These are phyloP conservation scores for Colletotrichum lupini DNA, from an alignment of 2,329 filamentous ascomycete genomes.

Conservation along the genomic window DNA sequence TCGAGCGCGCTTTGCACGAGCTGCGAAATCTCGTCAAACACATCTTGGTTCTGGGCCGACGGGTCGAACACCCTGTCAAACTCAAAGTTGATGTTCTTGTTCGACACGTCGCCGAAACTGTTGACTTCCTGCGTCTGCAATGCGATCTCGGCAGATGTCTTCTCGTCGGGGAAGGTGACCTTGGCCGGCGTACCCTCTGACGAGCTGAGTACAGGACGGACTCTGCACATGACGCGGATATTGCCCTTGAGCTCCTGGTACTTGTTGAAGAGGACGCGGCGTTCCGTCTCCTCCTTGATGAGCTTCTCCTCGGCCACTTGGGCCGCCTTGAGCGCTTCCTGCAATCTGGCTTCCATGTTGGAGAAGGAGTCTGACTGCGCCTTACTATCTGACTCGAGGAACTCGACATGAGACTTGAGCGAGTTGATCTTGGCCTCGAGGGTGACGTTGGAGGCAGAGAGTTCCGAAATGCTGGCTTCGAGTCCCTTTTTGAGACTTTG, in stretches of 20 bases:
- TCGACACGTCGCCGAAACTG: conserved; percentile 78
- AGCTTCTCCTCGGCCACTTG: conserved; percentile 82
- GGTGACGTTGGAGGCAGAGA: conserved; percentile 69
- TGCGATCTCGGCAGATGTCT: conserved; percentile 88
- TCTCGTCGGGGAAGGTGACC: conserved; percentile 83
- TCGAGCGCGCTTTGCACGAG: conserved; percentile 96
- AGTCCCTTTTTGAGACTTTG: conserved; percentile 67
- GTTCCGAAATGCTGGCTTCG: conserved; percentile 65
- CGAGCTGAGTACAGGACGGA: conserved; percentile 76
- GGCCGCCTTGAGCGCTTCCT: conserved; percentile 78
- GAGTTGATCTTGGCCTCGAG: conserved; percentile 82
- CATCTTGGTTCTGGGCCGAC: conserved; percentile 79
- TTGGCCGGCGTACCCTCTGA: conserved; percentile 75
- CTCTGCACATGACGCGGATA: conserved; percentile 97
- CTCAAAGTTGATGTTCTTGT: conserved; percentile 85
- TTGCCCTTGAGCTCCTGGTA: conserved; percentile 98
- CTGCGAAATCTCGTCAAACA: conserved; percentile 97
- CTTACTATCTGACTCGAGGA: conserved; percentile 89
- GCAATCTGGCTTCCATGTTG: conserved; percentile 81
- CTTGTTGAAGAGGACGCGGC: conserved; percentile 94
- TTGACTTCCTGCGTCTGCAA: conserved; percentile 86
- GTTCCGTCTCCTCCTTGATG: conserved; percentile 88
- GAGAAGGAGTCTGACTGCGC: conserved; percentile 89
- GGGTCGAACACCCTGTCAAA: conserved; percentile 95
- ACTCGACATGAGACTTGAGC: conserved; percentile 84